Conservation (phyloP, 441 rosid species). For the Brassica balearica region DNA sequence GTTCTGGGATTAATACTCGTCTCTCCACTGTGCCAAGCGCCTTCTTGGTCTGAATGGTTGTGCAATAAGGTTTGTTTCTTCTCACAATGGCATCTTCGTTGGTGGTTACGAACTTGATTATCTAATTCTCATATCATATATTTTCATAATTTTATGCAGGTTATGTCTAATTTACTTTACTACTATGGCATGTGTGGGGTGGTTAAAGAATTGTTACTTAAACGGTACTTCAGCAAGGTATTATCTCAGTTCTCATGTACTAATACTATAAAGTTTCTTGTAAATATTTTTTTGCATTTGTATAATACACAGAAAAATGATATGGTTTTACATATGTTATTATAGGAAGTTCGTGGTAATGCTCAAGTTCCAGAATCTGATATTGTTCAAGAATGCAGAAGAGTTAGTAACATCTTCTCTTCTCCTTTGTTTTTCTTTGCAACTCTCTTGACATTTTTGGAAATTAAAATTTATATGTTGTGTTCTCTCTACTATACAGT, state of each 20-base stretch:
- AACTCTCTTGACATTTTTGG: neutral
- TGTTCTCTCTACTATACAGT: slow-evolving; percentile 52
- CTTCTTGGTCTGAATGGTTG: slow-evolving; percentile 98
- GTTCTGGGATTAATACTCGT: slow-evolving; percentile 88
- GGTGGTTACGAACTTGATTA: neutral
- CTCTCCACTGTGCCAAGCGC: slow-evolving; percentile 90
- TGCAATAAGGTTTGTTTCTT: slow-evolving; percentile 70
- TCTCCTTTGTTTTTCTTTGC: slow-evolving; percentile 21
- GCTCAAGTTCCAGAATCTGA: slow-evolving; percentile 84
- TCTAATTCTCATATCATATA: slow-evolving; percentile 27
- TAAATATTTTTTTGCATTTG: neutral
- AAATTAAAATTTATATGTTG: slow-evolving; percentile 19
- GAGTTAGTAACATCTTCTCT: slow-evolving; percentile 53
- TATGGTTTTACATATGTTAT: slow-evolving; percentile 32
- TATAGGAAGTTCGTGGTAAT: slow-evolving; percentile 86
- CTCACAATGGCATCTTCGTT: slow-evolving; percentile 12
- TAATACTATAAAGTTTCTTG: neutral
- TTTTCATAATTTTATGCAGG: slow-evolving; percentile 52
- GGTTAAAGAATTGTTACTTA: slow-evolving; percentile 83
- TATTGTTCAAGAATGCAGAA: slow-evolving; percentile 82
- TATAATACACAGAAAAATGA: slow-evolving; percentile 4
- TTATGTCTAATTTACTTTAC: slow-evolving; percentile 80
- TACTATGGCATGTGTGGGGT: slow-evolving; percentile 93
- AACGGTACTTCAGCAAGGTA: slow-evolving; percentile 97
- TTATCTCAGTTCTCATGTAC: slow-evolving; percentile 20